These are phyloP conservation scores for Lepidium sativum DNA, from an alignment of 345 rosid genomes.

Conservation along the genomic window DNA sequence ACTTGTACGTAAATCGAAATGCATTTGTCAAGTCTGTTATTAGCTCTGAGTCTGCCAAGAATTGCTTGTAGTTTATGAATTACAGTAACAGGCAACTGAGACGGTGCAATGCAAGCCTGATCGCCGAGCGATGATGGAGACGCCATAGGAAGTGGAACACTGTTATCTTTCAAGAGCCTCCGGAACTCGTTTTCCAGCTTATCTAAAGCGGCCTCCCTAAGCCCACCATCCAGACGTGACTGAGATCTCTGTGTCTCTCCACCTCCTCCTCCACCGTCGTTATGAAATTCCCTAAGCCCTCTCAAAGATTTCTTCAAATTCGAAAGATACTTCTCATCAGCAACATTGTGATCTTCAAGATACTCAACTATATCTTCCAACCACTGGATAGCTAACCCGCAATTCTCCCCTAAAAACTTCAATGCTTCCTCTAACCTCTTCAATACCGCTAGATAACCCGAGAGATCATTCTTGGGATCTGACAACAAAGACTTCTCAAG, in stretches of 20 bases:
- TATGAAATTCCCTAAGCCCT: conserved; percentile 55
- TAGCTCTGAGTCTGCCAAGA: conserved; percentile 77
- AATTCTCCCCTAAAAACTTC: conserved; percentile 83
- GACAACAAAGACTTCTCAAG: conserved; percentile 83
- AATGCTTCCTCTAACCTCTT: conserved; percentile 90
- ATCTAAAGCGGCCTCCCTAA: conserved; percentile 72
- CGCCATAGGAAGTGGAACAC: conserved; percentile 90
- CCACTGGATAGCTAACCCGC: conserved; percentile 97
- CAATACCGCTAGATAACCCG: conserved; percentile 75
- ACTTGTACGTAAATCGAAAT: conserved; percentile 80
- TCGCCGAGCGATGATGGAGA: conserved; percentile 47
- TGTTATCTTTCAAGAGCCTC: conserved; percentile 69
- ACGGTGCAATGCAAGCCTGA: conserved; percentile 75
- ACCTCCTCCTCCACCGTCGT: conserved; percentile 14
- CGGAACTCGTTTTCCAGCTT: conserved; percentile 70
- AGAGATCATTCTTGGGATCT: conserved; percentile 72
- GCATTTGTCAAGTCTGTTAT: conserved; percentile 75
- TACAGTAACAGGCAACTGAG: conserved; percentile 77
- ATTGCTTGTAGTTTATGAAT: conserved; percentile 89
- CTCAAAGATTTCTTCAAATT: conserved; percentile 60
- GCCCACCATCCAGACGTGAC: conserved; percentile 71
- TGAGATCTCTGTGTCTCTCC: conserved; percentile 27
- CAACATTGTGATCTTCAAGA: conserved; percentile 74
- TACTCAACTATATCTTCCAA: conserved; percentile 97
- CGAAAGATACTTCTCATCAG: conserved; percentile 62